A percentile compares a stretch with the other conserved stretches of the same genome.
These are phyloP conservation scores for Cryptosporidium meleagridis DNA, from an alignment of 169 alveolate genomes.

Conservation along the genomic window DNA sequence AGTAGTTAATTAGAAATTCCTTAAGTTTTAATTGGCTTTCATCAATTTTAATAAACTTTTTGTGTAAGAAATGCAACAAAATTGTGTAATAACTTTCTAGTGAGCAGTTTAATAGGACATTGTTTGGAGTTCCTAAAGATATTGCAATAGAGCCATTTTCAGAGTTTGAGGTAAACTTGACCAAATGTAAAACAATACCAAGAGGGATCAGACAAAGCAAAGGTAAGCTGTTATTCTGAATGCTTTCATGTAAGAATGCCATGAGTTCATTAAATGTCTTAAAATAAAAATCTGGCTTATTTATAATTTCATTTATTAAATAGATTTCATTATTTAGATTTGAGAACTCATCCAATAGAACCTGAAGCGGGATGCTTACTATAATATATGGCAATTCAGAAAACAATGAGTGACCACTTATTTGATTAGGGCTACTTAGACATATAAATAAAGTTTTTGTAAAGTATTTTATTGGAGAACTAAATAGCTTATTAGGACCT, in stretches of 20 bases:
- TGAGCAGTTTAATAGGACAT: background rate
- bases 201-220: constrained; percentile 31
- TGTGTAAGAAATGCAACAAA: constrained; percentile 4
- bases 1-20: constrained; percentile 28
- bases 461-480: constrained; percentile 19
- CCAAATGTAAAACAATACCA: constrained; percentile 1
- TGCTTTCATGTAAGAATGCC: background rate
- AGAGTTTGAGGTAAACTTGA: background rate
- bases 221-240: constrained; percentile 10
- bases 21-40: background rate
- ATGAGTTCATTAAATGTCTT: constrained; percentile 5
- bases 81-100: constrained; percentile 36
- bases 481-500: background rate
- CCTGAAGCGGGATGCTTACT: constrained; percentile 4
- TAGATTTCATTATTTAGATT: background rate
- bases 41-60: background rate
- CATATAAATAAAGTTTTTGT: constrained; percentile 2
- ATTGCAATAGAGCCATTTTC: background rate
- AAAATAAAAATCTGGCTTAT: constrained; percentile 2
- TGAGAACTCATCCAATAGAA: constrained; percentile 17
- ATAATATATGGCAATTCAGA: constrained; percentile 22
- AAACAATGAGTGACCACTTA: constrained; percentile 20
- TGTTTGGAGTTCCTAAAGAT: constrained; percentile 23
- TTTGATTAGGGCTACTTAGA: constrained; percentile 30
- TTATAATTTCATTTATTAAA: constrained; percentile 12